Evolutionary conservation across 345 rosid genomes (phyloP).

Genomic region (Eucalyptus viminalis): DNA sequence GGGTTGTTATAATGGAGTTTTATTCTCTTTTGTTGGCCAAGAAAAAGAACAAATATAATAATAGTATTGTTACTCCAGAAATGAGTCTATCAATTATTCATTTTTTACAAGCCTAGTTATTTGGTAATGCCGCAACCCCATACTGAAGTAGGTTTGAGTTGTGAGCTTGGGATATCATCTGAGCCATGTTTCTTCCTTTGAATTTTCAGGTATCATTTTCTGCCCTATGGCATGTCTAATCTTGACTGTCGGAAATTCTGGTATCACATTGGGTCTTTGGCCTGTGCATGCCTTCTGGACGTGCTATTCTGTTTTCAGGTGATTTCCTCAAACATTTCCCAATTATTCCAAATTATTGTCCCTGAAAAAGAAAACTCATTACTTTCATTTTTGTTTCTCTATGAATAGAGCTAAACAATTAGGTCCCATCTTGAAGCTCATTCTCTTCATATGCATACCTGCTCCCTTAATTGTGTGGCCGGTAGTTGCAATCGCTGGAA

Average conservation of each 20-base stretch:
- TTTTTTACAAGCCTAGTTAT: background rate
- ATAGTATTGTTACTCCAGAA: background rate
- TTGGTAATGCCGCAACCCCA: background rate
- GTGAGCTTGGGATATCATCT: background rate
- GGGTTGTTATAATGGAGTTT: background rate
- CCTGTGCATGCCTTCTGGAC: slow-evolving; percentile 60
- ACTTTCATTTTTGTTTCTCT: background rate
- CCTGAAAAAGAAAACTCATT: background rate
- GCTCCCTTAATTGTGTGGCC: slow-evolving; percentile 41
- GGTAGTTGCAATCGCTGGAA: slow-evolving; percentile 49
- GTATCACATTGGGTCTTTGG: slow-evolving; percentile 58
- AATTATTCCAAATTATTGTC: background rate
- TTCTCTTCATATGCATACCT: slow-evolving; percentile 55
- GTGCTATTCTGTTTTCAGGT: slow-evolving; percentile 63
- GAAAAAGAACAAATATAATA: background rate
- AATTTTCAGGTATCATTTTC: slow-evolving; percentile 50
- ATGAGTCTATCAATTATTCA: background rate
- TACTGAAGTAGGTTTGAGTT: background rate
- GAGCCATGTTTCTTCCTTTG: background rate
- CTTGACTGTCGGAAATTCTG: slow-evolving; percentile 60
- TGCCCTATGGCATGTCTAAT: slow-evolving; percentile 65
- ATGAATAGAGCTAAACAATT: slow-evolving; percentile 53
- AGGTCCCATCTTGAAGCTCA: slow-evolving; percentile 76
- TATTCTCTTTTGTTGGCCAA: background rate
- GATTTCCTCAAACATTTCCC: background rate